Percentiles rank a stretch among this genome's conserved stretches.
phyloP scores from a whole-genome alignment of 495 filamentous ascomycete genomes.

The Neurospora sp. region DNA sequence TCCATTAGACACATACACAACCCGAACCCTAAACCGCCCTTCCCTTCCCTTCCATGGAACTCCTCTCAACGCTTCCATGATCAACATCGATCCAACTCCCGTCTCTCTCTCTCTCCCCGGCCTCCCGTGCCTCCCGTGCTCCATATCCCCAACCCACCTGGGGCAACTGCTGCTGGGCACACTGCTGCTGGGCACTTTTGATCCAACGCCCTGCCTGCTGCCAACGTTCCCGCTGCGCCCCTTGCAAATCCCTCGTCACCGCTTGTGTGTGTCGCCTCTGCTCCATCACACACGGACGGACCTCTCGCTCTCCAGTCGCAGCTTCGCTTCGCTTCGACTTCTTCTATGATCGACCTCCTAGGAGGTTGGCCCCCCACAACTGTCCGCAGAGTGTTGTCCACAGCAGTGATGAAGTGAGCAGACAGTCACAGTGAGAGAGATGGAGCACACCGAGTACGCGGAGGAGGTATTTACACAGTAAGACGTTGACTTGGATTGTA shows the following conservation, averaged over 20 bases:
- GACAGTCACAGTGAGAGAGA: background rate
- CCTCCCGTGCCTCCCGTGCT: background rate
- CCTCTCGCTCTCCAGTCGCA: background rate
- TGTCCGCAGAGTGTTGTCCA: background rate
- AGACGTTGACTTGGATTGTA: background rate
- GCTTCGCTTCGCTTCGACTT: background rate
- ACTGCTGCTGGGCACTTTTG: background rate
- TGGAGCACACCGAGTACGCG: background rate
- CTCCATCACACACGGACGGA: background rate
- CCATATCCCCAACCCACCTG: background rate
- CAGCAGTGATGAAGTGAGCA: background rate
- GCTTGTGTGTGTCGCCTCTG: background rate
- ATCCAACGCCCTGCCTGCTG: background rate
- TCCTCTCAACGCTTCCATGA: background rate
- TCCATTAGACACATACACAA: background rate
- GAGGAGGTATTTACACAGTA: background rate
- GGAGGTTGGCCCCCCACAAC: background rate
- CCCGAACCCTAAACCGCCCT: background rate
- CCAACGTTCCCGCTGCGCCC: background rate
- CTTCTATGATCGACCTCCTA: background rate
- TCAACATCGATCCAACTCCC: background rate
- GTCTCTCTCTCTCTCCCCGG: background rate
- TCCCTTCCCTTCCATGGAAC: background rate
- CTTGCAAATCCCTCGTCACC: background rate
- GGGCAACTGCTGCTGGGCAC: background rate